These are phyloP conservation scores for Hygrocybe punicea DNA, from an alignment of 768 basidiomycete genomes.

Conservation along the genomic window DNA sequence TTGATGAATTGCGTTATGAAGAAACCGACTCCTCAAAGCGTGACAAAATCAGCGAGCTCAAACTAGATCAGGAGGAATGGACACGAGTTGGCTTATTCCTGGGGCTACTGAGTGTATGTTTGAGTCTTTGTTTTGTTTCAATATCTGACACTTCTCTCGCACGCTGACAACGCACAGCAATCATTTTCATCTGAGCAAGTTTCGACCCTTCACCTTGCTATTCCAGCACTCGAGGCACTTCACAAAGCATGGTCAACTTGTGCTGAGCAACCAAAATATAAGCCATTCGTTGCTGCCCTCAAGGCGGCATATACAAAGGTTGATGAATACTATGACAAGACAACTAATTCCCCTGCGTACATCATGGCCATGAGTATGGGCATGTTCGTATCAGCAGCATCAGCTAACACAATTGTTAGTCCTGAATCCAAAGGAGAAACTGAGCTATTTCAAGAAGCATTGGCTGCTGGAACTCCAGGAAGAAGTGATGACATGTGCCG, in stretches of 20 bases:
- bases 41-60: slow-evolving; percentile 17
- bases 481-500: slow-evolving; percentile 10
- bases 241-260: slow-evolving; percentile 26
- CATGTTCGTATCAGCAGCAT: not conserved
- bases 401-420: slow-evolving; percentile 13
- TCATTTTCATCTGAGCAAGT: slow-evolving; percentile 30
- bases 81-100: slow-evolving; percentile 15
- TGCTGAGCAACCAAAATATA: slow-evolving; percentile 13
- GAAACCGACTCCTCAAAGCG: slow-evolving; percentile 27
- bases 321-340: slow-evolving; percentile 31
- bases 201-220: slow-evolving; percentile 26
- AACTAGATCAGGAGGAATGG: slow-evolving; percentile 26
- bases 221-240: slow-evolving; percentile 34
- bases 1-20: slow-evolving; percentile 20
- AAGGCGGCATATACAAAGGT: slow-evolving; percentile 25
- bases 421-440: slow-evolving; percentile 23
- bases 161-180: slow-evolving; percentile 33
- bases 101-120: not conserved
- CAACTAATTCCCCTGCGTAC: slow-evolving; percentile 27
- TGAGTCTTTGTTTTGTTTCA: slow-evolving; percentile 22
- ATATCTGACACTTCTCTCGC: slow-evolving; percentile 15
- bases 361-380: slow-evolving; percentile 29
- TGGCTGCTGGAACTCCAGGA: slow-evolving; percentile 22
- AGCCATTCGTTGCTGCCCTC: slow-evolving; percentile 20
- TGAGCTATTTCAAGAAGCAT: slow-evolving; percentile 23